A percentile compares a stretch with the other conserved stretches of the same genome.
Conservation (phyloP, 805 yeast species). For the Lachancea sp. region DNA sequence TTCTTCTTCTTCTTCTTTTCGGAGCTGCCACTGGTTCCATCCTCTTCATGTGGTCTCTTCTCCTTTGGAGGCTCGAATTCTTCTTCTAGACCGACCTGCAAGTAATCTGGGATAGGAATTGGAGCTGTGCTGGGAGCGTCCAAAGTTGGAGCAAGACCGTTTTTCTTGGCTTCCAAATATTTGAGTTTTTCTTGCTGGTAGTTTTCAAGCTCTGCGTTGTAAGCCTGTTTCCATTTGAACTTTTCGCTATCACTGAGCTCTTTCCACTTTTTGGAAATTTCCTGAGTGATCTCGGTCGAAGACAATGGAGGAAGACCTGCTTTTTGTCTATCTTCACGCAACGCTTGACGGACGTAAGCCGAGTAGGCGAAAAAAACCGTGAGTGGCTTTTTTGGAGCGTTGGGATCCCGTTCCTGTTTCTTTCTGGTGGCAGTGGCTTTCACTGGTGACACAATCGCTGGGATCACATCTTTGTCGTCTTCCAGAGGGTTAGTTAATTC, state of each 20-base stretch:
- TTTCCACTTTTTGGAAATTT: conserved; percentile 76
- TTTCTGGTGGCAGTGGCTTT: conserved; percentile 34
- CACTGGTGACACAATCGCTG: conserved; percentile 12
- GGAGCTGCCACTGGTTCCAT: conserved; percentile 24
- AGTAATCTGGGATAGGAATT: conserved; percentile 35
- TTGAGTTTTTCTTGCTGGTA: conserved; percentile 43
- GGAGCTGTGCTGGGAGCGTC: conserved; percentile 36
- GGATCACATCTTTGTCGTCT: conserved; percentile 27
- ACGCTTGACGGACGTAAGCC: conserved; percentile 61
- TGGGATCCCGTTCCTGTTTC: conserved; percentile 69
- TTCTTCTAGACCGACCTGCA: conserved; percentile 20
- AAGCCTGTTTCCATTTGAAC: conserved; percentile 60
- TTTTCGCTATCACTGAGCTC: conserved; percentile 63
- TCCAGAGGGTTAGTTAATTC: conserved; percentile 32
- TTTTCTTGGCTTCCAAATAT: conserved; percentile 42
- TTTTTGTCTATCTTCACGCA: conserved; percentile 60
- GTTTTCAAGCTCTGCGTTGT: conserved; percentile 37
- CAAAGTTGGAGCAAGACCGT: conserved; percentile 27
- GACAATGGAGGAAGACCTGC: conserved; percentile 57
- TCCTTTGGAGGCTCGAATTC: conserved; percentile 24
- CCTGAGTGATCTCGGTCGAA: conserved; percentile 72
- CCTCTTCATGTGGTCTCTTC: conserved; percentile 35
- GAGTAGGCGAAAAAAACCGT: conserved; percentile 80
- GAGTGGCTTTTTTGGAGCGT: conserved; percentile 92
- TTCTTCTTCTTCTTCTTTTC: conserved; percentile 44